Base-by-base conservation (phyloP, 2,329 filamentous ascomycete genomes). In the Thermoascus crustaceus region DNA sequence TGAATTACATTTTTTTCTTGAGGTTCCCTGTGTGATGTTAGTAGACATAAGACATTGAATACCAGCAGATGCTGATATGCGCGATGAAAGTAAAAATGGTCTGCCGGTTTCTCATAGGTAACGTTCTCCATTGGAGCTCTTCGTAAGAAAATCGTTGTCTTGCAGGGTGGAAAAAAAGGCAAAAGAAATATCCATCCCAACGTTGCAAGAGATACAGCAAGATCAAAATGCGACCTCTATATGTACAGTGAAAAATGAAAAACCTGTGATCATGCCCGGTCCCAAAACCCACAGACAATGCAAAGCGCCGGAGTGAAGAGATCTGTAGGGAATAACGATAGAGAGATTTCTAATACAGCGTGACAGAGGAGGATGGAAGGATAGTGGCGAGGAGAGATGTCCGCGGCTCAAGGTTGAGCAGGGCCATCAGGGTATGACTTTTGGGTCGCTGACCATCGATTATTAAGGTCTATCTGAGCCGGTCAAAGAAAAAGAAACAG, bases 261-360 rank as follows among this genome's bases (percentile, higher is more conserved):
- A 57, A 55, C 50, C 58, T 52, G 57, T 54, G 50, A 54, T 53
- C 59, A 63, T 60, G 57, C 54, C 56, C 49, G 46, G 47, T 53
- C 55, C 37, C 54, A 57, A 47, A 56, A 54, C 50, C 52, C 53
- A 59, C 54, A 52, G 53, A 56, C 47, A 57, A 63, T 63, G 60
- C 59, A 50, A 57, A 59, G 58, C 61, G 61, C 61, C 61, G 52
- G 61, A 64, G 61, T 59, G 60, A 63, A 56, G 61, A 63, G 50
- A 57, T 51, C 47, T 46, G 45, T 46, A 45, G 33, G n/a, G 38
- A 45, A 46, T 47, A 52, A 46, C n/a, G n/a, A 42, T 45, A 42
- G 41, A 50, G 55, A 49, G 48, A 44, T 50, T 59, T 61, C 54
- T 61, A 58, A 62, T 59, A 59, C 54, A 61, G 50, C 43, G 48